A percentile compares a stretch with the other conserved stretches of the same genome.
phyloP scores from a whole-genome alignment of 1,139 yeast genomes.

The Yamadazyma kanchanaburiensis region DNA sequence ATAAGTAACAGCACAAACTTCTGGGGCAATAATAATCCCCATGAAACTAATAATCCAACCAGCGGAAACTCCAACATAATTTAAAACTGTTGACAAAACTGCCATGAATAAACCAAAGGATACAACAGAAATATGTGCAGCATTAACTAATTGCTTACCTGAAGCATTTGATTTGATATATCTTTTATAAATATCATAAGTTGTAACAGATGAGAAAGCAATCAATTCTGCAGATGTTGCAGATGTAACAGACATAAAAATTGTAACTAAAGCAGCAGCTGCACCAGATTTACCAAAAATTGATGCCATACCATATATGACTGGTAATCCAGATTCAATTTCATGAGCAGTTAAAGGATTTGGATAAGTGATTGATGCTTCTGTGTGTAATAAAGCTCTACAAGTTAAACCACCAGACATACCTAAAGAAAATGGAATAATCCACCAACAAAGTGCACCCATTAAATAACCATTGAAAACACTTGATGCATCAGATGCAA shows the following conservation, averaged over 20 bases:
- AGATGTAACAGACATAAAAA: constrained; percentile 37
- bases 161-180: constrained; percentile 32
- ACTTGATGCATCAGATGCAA: constrained; percentile 33
- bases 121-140: constrained; percentile 24
- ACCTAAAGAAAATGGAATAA: constrained; percentile 35
- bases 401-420: constrained; percentile 32
- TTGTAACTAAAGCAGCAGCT: constrained; percentile 30
- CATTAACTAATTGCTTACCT: constrained; percentile 27
- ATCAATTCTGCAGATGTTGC: constrained; percentile 37
- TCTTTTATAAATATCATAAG: constrained; percentile 33
- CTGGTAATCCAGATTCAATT: constrained; percentile 19
- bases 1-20: constrained; percentile 31
- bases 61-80: constrained; percentile 25
- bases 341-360: constrained; percentile 17
- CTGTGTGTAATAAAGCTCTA: constrained; percentile 28
- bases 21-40: constrained; percentile 32
- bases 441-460: constrained; percentile 41
- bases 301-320: constrained; percentile 18
- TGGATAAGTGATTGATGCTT: constrained; percentile 26
- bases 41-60: constrained; percentile 30
- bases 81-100: constrained; percentile 26
- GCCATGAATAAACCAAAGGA: constrained; percentile 26
- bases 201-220: constrained; percentile 33
- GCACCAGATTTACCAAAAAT: constrained; percentile 33
- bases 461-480: constrained; percentile 32